Evolutionary conservation across 192 early-diverging fungal species (phyloP).

Genomic region (Coemansia sp.): DNA sequence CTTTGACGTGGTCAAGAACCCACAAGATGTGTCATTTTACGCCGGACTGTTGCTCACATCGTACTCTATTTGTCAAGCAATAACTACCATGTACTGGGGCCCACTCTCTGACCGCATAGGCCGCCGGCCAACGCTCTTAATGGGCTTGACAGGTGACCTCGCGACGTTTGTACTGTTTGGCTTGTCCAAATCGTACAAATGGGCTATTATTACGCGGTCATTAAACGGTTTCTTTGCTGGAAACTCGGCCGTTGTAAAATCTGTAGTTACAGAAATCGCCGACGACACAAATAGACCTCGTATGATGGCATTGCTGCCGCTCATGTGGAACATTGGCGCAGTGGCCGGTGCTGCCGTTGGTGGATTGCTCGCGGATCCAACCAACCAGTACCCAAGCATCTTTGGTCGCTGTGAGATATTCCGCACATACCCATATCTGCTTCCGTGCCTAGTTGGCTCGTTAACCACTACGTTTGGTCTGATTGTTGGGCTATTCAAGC

Average conservation of each 20-base stretch:
- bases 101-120: slow-evolving; percentile 73
- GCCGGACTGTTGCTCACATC: slow-evolving; percentile 51
- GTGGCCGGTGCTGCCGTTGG: slow-evolving; percentile 69
- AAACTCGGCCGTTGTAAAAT: slow-evolving; percentile 75
- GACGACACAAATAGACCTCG: slow-evolving; percentile 71
- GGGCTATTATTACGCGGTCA: slow-evolving; percentile 62
- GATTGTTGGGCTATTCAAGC: slow-evolving; percentile 59
- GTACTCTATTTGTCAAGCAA: slow-evolving; percentile 54
- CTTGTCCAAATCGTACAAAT: slow-evolving; percentile 55
- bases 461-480: slow-evolving; percentile 62
- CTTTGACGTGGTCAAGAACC: slow-evolving; percentile 59
- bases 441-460: slow-evolving; percentile 74
- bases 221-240: slow-evolving; percentile 70
- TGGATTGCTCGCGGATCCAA: slow-evolving; percentile 74
- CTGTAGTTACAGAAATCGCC: slow-evolving; percentile 78
- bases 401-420: slow-evolving; percentile 64
- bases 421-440: slow-evolving; percentile 68
- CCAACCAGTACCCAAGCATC: slow-evolving; percentile 58
- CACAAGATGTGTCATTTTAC: slow-evolving; percentile 77
- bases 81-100: slow-evolving; percentile 65
- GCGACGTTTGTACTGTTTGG: slow-evolving; percentile 72
- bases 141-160: slow-evolving; percentile 72
- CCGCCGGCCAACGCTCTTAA: slow-evolving; percentile 69
- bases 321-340: slow-evolving; percentile 63
- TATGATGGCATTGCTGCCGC: slow-evolving; percentile 73